Conservation (phyloP, 108 stramenopile genomes). For the Skeletonema grethae region DNA sequence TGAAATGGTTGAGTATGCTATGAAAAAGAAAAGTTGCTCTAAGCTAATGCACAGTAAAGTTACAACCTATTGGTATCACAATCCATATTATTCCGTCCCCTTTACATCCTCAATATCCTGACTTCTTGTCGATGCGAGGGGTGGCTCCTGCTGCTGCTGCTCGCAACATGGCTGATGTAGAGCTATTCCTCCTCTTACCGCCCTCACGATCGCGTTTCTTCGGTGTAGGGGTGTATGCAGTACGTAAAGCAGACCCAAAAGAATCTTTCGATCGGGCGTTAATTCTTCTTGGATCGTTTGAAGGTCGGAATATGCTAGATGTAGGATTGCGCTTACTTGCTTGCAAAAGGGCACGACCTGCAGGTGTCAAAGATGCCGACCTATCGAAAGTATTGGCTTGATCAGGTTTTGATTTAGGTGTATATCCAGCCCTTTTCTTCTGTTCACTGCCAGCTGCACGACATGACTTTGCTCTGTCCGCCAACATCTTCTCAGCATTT, state of each 20-base stretch:
- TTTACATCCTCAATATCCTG: neutral
- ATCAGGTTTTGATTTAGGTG: neutral
- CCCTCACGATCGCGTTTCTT: neutral
- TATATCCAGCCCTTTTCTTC: neutral
- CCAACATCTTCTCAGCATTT: conserved; percentile 30
- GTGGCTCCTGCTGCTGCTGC: conserved; percentile 39
- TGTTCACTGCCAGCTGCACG: conserved; percentile 22
- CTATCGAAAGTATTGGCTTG: conserved; percentile 27
- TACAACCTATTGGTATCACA: neutral
- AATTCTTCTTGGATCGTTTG: conserved; percentile 3
- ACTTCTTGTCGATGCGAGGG: conserved; percentile 14
- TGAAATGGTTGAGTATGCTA: neutral
- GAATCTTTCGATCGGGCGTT: conserved; percentile 41
- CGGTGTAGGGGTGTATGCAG: conserved; percentile 41
- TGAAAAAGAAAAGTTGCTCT: neutral
- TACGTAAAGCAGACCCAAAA: conserved; percentile 42
- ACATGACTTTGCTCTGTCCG: conserved; percentile 32
- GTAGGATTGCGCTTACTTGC: conserved; percentile 8
- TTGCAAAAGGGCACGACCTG: conserved; percentile 52
- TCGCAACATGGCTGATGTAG: conserved; percentile 11
- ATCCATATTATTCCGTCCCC: neutral
- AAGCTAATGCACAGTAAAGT: neutral
- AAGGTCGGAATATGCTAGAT: conserved; percentile 33
- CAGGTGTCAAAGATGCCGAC: conserved; percentile 49
- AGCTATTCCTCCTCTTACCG: conserved; percentile 1